These are phyloP conservation scores for Saccharomyces paradoxus DNA, from an alignment of 805 yeast species.

Conservation along the genomic window DNA sequence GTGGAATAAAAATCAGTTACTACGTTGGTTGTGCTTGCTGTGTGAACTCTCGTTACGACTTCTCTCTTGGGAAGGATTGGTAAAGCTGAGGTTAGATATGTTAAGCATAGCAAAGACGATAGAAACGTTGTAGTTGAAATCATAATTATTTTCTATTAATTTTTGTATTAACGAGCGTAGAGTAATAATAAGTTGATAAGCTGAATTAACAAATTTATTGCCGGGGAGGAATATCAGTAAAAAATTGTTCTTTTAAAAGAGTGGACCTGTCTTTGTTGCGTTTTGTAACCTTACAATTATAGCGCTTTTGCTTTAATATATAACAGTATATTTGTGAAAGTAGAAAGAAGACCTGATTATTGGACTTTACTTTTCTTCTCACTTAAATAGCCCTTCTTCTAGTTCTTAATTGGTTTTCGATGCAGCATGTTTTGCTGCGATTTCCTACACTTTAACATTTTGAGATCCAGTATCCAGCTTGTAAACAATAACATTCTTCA, in stretches of 20 bases:
- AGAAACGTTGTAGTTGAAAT: not conserved
- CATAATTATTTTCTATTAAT: not conserved
- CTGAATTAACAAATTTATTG: not conserved
- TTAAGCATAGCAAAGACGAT: constrained; percentile 4
- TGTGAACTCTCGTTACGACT: constrained; percentile 45
- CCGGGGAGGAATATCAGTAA: not conserved
- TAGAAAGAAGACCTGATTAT: not conserved
- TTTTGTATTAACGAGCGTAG: not conserved
- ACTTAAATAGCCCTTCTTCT: not conserved
- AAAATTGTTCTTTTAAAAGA: not conserved
- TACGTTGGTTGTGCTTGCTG: constrained; percentile 46
- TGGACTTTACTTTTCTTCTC: not conserved
- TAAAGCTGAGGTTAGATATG: constrained; percentile 15
- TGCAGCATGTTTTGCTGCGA: not conserved
- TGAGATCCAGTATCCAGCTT: not conserved
- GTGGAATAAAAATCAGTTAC: constrained; percentile 36
- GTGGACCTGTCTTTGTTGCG: not conserved
- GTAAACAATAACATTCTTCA: not conserved
- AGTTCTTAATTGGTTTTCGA: not conserved
- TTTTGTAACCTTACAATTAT: not conserved
- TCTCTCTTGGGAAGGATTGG: constrained; percentile 31
- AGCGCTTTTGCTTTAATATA: not conserved
- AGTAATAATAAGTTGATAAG: not conserved
- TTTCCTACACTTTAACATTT: not conserved
- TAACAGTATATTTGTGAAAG: not conserved